Base-by-base conservation (phyloP, 768 basidiomycete species). In the Boletus edulis region DNA sequence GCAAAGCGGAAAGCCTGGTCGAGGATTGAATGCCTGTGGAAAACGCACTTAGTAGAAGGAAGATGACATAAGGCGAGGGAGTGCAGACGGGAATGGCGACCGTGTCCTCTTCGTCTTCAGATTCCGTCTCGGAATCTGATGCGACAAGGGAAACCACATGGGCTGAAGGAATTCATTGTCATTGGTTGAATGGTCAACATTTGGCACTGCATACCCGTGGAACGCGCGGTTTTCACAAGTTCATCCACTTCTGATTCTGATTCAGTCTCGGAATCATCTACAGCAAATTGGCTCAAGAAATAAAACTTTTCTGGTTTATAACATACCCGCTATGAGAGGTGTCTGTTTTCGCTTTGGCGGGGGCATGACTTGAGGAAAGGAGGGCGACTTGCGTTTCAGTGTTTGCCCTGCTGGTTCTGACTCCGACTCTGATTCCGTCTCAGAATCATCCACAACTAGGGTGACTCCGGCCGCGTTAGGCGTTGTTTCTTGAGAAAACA, bases 1-100 rank as follows among this genome's bases (percentile, higher is more conserved):
- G 20, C 67, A 63, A 7, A 84, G 73, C 6, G 76, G 74, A 52
- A 88, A 84, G 8, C 75, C 75, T 4, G 89, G 89, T 18, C 80
- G 79, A 15, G 81, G 78, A 44, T 70, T 62, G 15, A 77, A 59
- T 54, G 62, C 66, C 79, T 83, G 32, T 43, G 47, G 35, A 55
- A 45, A 7, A 49, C 0, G 3, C 14, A 46, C 35, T 61, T 15
- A 59, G 48, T 43, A 27, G 13, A 38, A 45, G 27, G 24, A 41
- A 51, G 49, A 20, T 10, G 15, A 54, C 3, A 18, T 17, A 27
- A 15, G 45, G 17, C 7, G 7, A 49, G 15, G 39, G 11, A n/a
- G 17, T 42, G 34, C 62, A 70, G 72, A 62, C 73, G 45, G 49
- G 73, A 66, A 58, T 72, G 50, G 44, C 74, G 62, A 55, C 56